phyloP scores from a whole-genome alignment of 2,329 filamentous ascomycete genomes.

The Mollisia scopiformis region DNA sequence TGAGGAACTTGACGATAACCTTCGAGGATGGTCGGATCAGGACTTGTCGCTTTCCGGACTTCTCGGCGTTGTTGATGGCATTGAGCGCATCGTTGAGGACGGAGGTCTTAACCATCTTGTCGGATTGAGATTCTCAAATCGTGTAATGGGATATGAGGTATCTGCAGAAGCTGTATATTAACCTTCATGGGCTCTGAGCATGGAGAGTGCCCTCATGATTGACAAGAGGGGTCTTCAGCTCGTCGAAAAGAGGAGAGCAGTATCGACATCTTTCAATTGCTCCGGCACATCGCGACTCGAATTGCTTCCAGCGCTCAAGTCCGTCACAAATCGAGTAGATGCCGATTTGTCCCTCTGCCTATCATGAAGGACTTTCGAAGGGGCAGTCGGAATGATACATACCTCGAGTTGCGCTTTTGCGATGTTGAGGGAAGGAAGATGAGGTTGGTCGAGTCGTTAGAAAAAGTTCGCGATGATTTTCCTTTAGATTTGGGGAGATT shows the following conservation, averaged over 20 bases:
- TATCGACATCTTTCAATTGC: slow-evolving; percentile 51
- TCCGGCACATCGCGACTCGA: slow-evolving; percentile 17
- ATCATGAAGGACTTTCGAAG: slow-evolving; percentile 37
- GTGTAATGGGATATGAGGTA: slow-evolving; percentile 63
- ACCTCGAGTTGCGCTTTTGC: slow-evolving; percentile 31
- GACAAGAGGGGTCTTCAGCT: slow-evolving; percentile 70
- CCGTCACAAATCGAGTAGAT: slow-evolving; percentile 36
- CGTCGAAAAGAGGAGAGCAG: slow-evolving; percentile 65
- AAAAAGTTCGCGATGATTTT: slow-evolving; percentile 10
- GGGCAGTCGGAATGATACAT: slow-evolving; percentile 30
- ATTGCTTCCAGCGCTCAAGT: slow-evolving; percentile 11
- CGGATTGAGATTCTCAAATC: slow-evolving; percentile 84
- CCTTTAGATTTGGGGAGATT: slow-evolving; percentile 6
- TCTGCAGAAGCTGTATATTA: slow-evolving; percentile 59
- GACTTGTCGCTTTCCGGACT: slow-evolving; percentile 99
- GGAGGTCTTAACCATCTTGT: slow-evolving; percentile 98
- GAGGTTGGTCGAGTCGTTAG: neutral
- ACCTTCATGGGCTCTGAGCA: slow-evolving; percentile 64
- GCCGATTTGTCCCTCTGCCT: slow-evolving; percentile 56
- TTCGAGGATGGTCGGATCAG: slow-evolving; percentile 97
- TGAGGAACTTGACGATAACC: slow-evolving; percentile 99
- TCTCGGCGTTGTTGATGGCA: slow-evolving; percentile 99
- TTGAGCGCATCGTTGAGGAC: slow-evolving; percentile 99
- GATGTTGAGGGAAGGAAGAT: slow-evolving; percentile 11
- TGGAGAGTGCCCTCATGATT: slow-evolving; percentile 68